Conservation (phyloP, 768 basidiomycete genomes). For the Crassisporium funariophilum region DNA sequence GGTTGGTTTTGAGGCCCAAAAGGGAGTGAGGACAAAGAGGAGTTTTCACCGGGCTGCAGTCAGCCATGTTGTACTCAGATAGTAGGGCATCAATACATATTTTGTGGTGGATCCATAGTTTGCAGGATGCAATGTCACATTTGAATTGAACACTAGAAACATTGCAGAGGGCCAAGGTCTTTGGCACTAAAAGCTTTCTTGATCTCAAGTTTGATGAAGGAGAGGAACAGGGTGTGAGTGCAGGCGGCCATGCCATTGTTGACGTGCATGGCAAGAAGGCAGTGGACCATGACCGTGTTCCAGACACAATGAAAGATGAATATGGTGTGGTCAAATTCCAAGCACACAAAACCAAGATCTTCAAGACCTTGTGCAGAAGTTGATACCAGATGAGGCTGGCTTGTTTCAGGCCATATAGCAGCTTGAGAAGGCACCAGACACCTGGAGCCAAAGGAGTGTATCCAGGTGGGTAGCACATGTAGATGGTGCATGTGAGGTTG, state of each 20-base stretch:
- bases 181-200: conserved; percentile 24
- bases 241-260: conserved; percentile 11
- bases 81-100: conserved; percentile 4
- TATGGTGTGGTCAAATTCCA: conserved; percentile 13
- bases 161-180: conserved; percentile 25
- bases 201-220: conserved; percentile 20
- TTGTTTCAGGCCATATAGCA: conserved; percentile 16
- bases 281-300: background rate
- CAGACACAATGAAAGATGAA: conserved; percentile 8
- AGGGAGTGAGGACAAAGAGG: conserved; percentile 7
- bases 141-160: conserved; percentile 23
- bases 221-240: conserved; percentile 5
- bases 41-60: conserved; percentile 8
- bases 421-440: conserved; percentile 13
- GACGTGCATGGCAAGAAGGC: conserved; percentile 12
- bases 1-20: conserved; percentile 1
- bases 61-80: conserved; percentile 3
- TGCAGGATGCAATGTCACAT: background rate
- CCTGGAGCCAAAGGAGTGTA: background rate
- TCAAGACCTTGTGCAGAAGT: conserved; percentile 9
- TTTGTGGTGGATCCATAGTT: conserved; percentile 14
- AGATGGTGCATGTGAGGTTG: conserved; percentile 3
- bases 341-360: conserved; percentile 7
- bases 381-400: conserved; percentile 13
- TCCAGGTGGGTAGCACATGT: conserved; percentile 1